These are phyloP conservation scores for Globisporangium echinulatum DNA, from an alignment of 352 stramenopile species.

Conservation along the genomic window DNA sequence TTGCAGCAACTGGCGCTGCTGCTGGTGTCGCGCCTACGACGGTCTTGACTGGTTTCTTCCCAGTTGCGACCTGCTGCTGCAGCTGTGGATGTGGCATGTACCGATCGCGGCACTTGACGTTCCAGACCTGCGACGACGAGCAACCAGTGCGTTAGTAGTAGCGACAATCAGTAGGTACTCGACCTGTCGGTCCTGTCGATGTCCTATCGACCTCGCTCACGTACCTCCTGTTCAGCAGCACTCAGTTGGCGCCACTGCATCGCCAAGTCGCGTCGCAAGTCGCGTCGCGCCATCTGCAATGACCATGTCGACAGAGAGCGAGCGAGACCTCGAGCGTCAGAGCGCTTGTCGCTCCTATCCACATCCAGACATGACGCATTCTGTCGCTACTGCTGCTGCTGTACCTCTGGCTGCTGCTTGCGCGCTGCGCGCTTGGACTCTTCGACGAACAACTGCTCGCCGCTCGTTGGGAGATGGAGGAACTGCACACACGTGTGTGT, in stretches of 20 bases:
- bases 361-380: neutral
- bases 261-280: constrained; percentile 16
- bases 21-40: neutral
- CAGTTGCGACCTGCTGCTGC: neutral
- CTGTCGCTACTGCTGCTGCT: neutral
- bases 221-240: constrained; percentile 24
- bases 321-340: neutral
- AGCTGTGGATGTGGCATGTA: neutral
- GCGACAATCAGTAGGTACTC: too few relatives aligned
- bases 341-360: neutral
- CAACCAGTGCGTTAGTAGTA: neutral
- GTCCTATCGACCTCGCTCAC: constrained; percentile 6
- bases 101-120: constrained; percentile 6
- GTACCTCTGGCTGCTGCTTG: constrained; percentile 20
- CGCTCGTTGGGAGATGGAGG: constrained; percentile 22
- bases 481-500: constrained; percentile 14
- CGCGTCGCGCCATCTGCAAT: constrained; percentile 20
- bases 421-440: constrained; percentile 17
- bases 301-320: neutral
- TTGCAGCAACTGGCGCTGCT: neutral
- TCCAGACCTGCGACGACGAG: constrained; percentile 8
- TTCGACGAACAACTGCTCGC: constrained; percentile 32
- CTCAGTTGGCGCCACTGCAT: constrained; percentile 24
- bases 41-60: neutral
- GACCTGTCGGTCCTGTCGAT: neutral